Evolutionary conservation across 805 yeast species (phyloP), one percentile per base, ranked within the genome.

Genomic region (Wickerhamiella sorbophila): DNA sequence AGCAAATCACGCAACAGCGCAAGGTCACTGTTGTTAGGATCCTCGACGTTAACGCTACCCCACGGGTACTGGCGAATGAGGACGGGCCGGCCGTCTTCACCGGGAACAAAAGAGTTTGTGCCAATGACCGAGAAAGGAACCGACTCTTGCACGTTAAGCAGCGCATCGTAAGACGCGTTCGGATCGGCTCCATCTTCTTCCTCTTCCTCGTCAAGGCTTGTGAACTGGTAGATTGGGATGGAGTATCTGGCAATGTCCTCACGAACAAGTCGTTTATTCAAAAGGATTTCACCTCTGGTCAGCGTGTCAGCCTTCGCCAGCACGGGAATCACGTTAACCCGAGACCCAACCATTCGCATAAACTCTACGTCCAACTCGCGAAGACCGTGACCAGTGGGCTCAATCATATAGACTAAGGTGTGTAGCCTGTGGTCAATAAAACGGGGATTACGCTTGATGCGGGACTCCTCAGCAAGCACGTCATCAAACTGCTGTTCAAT

Each of bases 271-370:
- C 67, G 69, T 58, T 86, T 86, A 64, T 85, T 85, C 48, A 75
- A 60, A 50, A 69, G 69, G 48, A 85, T 63, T 65, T 86, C 96
- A 44, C 69, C 80, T 49, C 73, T 77, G 9, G 94, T 80, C 52
- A 86, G 67, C 16, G 94, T 77, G 61, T 86, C 96, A 17, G 91
- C 72, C 62, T 86, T 86, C 54, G 87, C 75, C 52, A 86, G 75
- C 41, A 86, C 74, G 14, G 96, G 96, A 45, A 86, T 75, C 56
- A 86, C 72, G 57, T 86, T 86, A 44, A 79, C 93, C 53, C 83
- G 75, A 42, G 76, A 75, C 48, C 85, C 85, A 45, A 87, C 70
- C 55, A 75, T 73, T 57, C 74, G 78, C 78, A 86, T 77, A 53
- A 85, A 71, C 52, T 72, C 77, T 46, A 87, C 74, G 61, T 84